phyloP scores from a whole-genome alignment of 805 yeast genomes.

The Alloascoidea africana region DNA sequence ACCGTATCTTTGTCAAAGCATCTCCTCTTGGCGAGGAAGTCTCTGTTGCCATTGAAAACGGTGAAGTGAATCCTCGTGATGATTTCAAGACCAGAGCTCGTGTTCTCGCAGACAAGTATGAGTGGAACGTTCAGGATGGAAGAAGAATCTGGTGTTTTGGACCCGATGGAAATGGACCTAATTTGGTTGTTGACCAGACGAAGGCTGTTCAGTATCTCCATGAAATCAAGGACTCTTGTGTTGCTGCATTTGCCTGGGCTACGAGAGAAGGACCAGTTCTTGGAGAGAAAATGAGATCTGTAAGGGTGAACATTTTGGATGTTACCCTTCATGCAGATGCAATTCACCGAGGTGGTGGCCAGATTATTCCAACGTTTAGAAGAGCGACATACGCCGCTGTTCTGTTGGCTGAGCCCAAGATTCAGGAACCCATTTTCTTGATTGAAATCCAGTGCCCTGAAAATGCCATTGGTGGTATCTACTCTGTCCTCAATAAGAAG shows the following conservation, averaged over 20 bases:
- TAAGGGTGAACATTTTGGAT: constrained; percentile 96
- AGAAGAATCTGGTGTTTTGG: constrained; percentile 99
- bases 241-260: constrained; percentile 99
- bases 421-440: constrained; percentile 98
- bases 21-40: constrained; percentile 92
- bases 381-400: constrained; percentile 97
- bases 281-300: constrained; percentile 92
- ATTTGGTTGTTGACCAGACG: constrained; percentile 97
- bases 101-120: constrained; percentile 95
- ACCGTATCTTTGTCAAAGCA: constrained; percentile 98
- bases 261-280: constrained; percentile 98
- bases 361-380: constrained; percentile 99
- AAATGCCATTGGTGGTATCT: constrained; percentile 98
- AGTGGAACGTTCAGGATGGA: constrained; percentile 99
- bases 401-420: constrained; percentile 96
- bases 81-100: constrained; percentile 99
- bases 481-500: constrained; percentile 93
- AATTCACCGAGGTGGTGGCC: constrained; percentile 99
- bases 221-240: constrained; percentile 99
- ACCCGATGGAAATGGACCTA: constrained; percentile 99
- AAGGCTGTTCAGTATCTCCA: constrained; percentile 98
- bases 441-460: constrained; percentile 99
- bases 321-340: constrained; percentile 99
- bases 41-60: constrained; percentile 80
- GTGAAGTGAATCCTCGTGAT: constrained; percentile 87